phyloP scores from a whole-genome alignment of 208 protist species.

The Giardia muris region DNA sequence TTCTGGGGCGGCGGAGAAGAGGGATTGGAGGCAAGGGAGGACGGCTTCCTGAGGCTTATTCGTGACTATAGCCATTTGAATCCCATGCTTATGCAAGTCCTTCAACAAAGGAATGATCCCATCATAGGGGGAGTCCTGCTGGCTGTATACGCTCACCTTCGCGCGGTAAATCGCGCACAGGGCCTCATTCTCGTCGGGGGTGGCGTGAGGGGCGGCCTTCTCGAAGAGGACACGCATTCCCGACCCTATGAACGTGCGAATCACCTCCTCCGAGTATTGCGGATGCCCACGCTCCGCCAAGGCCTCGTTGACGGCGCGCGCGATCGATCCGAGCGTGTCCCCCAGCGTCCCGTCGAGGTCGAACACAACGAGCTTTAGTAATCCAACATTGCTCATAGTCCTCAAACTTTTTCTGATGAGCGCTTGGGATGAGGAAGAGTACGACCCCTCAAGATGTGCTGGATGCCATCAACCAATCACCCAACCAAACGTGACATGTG shows the following conservation, averaged over 20 bases:
- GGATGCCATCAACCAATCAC: neutral
- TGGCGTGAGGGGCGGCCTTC: neutral
- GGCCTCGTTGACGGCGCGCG: neutral
- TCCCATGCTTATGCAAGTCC: neutral
- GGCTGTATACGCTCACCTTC: neutral
- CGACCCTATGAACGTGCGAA: neutral
- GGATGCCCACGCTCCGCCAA: neutral
- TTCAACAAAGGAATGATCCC: neutral
- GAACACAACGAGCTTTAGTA: neutral
- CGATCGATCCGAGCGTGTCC: neutral
- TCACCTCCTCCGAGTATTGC: neutral
- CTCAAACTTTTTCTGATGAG: neutral
- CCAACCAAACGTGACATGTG: neutral
- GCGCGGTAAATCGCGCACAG: neutral
- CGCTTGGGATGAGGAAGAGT: neutral
- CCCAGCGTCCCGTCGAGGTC: neutral
- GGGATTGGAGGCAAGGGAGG: neutral
- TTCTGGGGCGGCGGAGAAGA: neutral
- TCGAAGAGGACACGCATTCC: neutral
- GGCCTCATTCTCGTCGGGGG: neutral
- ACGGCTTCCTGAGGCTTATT: neutral
- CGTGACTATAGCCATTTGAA: neutral
- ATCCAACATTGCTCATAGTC: neutral
- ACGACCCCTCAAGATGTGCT: neutral
- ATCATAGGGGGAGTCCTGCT: neutral